Evolutionary conservation across 495 filamentous ascomycete species (phyloP), one percentile per base, ranked within the genome.

Genomic region (Neurospora cerealis): DNA sequence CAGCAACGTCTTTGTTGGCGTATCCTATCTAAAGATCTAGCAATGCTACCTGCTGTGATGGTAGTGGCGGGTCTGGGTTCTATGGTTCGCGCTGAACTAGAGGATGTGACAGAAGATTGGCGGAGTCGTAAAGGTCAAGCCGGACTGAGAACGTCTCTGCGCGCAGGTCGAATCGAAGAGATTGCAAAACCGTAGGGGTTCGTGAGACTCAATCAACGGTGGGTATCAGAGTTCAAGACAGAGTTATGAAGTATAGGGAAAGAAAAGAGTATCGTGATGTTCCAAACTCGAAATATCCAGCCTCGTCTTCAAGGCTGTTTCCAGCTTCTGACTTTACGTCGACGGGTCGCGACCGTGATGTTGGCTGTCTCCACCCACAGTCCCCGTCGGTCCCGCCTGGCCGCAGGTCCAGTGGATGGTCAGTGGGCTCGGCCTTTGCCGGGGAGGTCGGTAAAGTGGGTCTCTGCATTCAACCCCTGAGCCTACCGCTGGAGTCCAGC

Each of bases 261-360:
- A 54, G 54, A 32, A 34, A 62, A 17, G 6, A 62, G 6, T 62
- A 62, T 34, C 6, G 54, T 34, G 15, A 34, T 32, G 28, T 62
- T 62, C 3, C 24, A 62, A 62, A 8, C 13, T 62, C 28, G 28
- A 34, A 62, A 38, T 69, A 44, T 41, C 62, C 73, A 73, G 44
- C 70, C 37, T 62, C 42, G 70, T 72, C 70, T 42, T 37, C 39
- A 75, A 71, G 72, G 69, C 74, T 73, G 72, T 71, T 75, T 73
- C 69, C 42, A 71, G n/a, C 24, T 62, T 62, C 54, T 19, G 28
- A 62, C 15, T 62, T 62, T 15, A 62, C 28, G 54, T 62, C 54
- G 28, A 62, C 24, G 7, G 19, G 54, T 62, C 54, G 54, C 54
- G 54, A 62, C 54, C 28, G 54, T 62, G 54, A 62, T 62, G 54